These are phyloP conservation scores for Tuber aestivum DNA, from an alignment of 495 filamentous ascomycete genomes.

Conservation along the genomic window DNA sequence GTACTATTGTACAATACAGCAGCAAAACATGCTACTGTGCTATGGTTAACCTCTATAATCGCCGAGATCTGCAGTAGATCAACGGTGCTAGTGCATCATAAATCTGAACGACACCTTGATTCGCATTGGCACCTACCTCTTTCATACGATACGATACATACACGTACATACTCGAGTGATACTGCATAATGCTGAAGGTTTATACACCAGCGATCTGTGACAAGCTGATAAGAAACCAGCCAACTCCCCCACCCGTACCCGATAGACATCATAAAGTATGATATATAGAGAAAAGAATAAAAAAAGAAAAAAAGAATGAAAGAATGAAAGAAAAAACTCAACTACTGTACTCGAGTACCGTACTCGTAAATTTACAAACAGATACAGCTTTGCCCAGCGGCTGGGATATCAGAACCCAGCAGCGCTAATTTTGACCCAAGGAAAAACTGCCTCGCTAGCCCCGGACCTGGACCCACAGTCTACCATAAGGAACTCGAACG, in stretches of 20 bases:
- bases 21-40: too few species aligned
- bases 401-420: neutral
- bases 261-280: too few species aligned
- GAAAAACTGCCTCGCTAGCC: neutral
- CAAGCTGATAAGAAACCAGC: neutral
- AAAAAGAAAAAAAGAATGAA: too few species aligned
- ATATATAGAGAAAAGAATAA: too few species aligned
- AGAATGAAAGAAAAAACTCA: neutral
- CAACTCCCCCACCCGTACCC: neutral
- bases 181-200: neutral
- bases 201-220: neutral
- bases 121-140: neutral
- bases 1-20: too few species aligned
- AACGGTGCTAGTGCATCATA: neutral
- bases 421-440: neutral
- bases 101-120: neutral
- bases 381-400: neutral
- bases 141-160: neutral
- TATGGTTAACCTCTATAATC: neutral
- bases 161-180: too few species aligned
- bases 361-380: too few species aligned
- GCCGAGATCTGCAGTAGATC: neutral
- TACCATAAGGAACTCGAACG: neutral
- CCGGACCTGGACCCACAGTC: neutral
- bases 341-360: too few species aligned